phyloP scores from a whole-genome alignment of 23 red algal species.

The Gracilariopsis chorda region DNA sequence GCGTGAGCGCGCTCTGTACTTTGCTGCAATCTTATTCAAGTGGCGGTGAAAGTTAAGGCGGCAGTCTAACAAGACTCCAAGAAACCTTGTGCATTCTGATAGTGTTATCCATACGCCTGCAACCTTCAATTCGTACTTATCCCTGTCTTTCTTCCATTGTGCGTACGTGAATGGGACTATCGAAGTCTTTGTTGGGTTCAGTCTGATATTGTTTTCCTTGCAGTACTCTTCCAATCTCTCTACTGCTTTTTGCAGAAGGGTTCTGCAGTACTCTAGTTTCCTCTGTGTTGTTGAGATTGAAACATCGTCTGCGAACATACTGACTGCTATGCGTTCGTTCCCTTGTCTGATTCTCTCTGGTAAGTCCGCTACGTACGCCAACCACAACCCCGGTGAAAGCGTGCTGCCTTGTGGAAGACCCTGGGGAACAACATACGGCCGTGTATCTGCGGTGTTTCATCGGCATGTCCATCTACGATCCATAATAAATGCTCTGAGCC shows the following conservation, averaged over 20 bases:
- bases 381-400: too few relatives aligned
- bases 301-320: too few relatives aligned
- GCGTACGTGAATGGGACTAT: not conserved
- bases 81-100: not conserved
- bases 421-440: too few relatives aligned
- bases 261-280: not conserved
- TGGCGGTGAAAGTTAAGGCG: not conserved
- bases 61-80: not conserved
- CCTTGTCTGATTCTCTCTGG: too few relatives aligned
- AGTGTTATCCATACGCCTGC: not conserved
- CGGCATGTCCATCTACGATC: too few relatives aligned
- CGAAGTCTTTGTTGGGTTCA: not conserved
- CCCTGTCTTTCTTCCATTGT: not conserved
- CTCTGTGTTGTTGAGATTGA: too few relatives aligned
- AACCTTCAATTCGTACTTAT: not conserved
- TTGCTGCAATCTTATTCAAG: not conserved
- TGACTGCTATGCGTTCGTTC: too few relatives aligned
- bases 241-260: not conserved
- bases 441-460: too few relatives aligned
- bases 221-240: not conserved
- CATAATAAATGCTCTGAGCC: too few relatives aligned
- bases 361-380: too few relatives aligned
- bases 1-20: not conserved
- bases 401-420: too few relatives aligned
- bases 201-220: not conserved